Evolutionary conservation across 1,284 basidiomycete genomes (phyloP), one percentile per base, ranked within the genome.

Genomic region (Microbotryum violaceum): DNA sequence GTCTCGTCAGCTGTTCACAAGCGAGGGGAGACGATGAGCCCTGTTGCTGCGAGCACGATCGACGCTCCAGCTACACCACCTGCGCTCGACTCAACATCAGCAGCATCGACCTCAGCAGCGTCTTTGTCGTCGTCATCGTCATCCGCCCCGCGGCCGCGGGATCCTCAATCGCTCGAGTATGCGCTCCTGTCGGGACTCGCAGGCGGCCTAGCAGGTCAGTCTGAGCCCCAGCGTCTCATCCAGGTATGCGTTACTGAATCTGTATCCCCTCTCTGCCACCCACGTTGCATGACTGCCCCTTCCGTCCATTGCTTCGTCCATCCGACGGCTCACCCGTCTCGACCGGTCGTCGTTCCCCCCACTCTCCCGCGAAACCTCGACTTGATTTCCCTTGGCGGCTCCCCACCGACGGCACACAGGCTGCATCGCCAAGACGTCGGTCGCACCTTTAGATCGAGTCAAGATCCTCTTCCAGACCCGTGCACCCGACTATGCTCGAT

Each of bases 401-500:
- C 33, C 21, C 10, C 42, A 44, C 14, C 51, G 25, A 4, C 18
- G 9, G n/a, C 10, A 29, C 1, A 7, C 57, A 69, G 67, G 70
- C 46, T 70, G 70, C 59, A 56, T 71, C 37, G 71, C 68, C 49
- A 99, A 98, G 78, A 94, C 96, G 9, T 87, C 88, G 23, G 92
- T 99, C 59, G 96, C 96, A 25, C 96, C 96, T 1, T 82, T 99
- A 31, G 96, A 99, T 75, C 82, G 96, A 70, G 93, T 99, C 72
- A 99, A 99, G 80, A 99, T 99, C 71, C 83, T 99, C 57, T 97
- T 98, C 74, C 96, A 99, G 75, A 91, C 96, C 0, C 91, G 90
- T 10, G 96, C 96, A 75, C 89, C 90, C 2, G 93, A 97, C 66
- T 99, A 90, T 73, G 82, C 84, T 73, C 89, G 93, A 76, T 98